A percentile compares a stretch with the other conserved stretches of the same genome.
phyloP scores from a whole-genome alignment of 805 yeast genomes.

The Ogataea philodendri region DNA sequence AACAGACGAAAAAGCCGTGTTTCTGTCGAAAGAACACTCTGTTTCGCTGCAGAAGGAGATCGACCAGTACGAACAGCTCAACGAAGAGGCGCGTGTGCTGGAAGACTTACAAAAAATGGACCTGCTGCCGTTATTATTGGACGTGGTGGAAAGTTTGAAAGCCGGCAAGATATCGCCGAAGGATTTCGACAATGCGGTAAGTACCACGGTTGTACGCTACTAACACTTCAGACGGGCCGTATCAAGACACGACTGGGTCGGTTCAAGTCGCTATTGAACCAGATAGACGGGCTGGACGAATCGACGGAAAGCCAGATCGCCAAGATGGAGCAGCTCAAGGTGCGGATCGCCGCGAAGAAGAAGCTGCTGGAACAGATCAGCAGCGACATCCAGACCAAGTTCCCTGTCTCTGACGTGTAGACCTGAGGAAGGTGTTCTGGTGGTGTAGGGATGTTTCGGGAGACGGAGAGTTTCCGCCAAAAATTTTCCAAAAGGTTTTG shows the following conservation, averaged over 20 bases:
- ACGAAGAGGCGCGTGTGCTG: conserved; percentile 24
- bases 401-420: too few relatives aligned
- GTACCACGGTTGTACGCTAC: conserved; percentile 14
- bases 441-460: conserved; percentile 9
- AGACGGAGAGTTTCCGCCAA: conserved; percentile 9
- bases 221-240: conserved; percentile 38
- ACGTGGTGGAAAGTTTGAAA: conserved; percentile 39
- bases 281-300: conserved; percentile 45
- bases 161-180: conserved; percentile 41
- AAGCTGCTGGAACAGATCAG: conserved; percentile 24
- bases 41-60: conserved; percentile 17
- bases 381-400: conserved; percentile 18
- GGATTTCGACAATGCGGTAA: conserved; percentile 42
- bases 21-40: conserved; percentile 10
- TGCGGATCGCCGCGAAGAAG: conserved; percentile 32
- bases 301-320: conserved; percentile 37
- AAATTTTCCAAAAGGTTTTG: conserved; percentile 9
- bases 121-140: conserved; percentile 40
- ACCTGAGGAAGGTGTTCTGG: neutral
- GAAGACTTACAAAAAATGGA: conserved; percentile 37
- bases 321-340: conserved; percentile 35
- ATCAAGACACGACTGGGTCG: conserved; percentile 41
- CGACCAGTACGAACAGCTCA: conserved; percentile 19
- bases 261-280: conserved; percentile 37
- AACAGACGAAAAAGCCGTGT: conserved; percentile 5